Evolutionary conservation across 2,329 filamentous ascomycete species (phyloP), one percentile per base, ranked within the genome.

Genomic region (Verticillium nubilum): DNA sequence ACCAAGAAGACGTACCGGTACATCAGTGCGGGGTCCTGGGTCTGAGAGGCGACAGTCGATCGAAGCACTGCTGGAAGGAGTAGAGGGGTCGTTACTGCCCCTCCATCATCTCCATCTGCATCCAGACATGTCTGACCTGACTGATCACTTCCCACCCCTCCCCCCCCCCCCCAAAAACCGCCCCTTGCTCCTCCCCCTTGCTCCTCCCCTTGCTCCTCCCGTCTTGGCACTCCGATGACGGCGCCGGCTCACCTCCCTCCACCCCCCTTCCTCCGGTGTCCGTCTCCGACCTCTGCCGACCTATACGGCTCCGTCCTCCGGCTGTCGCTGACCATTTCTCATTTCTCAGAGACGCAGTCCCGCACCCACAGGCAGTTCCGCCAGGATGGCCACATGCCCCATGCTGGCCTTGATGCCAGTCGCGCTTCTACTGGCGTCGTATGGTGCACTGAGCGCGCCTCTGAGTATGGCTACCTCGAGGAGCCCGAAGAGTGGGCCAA

Each of bases 341-440:
- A n/a, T n/a, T n/a, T n/a, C n/a, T n/a, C 50, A 96, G 92, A 97
- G 79, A 82, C 87, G 65, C 86, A 84, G 69, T 96, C 92, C 68
- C 89, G 90, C 73, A 89, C 92, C 70, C 93, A 97, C 75, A 86
- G 89, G 64, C 90, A 96, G 72, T 97, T 97, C 78, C 90, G 93
- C 68, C 86, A 87, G 71, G 91, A 91, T 64, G 93, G 93, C 61
- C 92, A 96, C 78, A 87, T 91, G 72, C 89, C 91, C 54, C 93
- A 97, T 74, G 92, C 93, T 61, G 94, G 93, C 67, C 88, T 97
- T 65, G 93, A 97, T 70, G 89, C 92, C 58, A 90, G 87, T 62
- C 86, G 92, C 73, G 90, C 92, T 52, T 96, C 91, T 17, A 98
- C 94, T 15, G 94, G 94, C 75, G 94, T 97, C 4, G 90, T 97